Base-by-base conservation (phyloP, 1,284 basidiomycete species). In the Bjerkandera adusta region DNA sequence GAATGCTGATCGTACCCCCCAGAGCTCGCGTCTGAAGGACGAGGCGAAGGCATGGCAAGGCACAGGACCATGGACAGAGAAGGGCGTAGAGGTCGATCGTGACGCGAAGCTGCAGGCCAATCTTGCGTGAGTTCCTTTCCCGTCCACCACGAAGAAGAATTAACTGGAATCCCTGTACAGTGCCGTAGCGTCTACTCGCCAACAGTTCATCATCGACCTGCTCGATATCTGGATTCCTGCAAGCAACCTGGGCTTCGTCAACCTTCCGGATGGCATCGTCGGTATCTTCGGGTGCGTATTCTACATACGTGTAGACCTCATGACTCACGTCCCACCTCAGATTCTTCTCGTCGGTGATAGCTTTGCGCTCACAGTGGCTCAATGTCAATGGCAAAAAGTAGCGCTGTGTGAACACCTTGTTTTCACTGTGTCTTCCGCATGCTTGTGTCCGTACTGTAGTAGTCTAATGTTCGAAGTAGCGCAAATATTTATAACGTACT, bases 201-300 rank as follows among this genome's bases (percentile, higher is more conserved):
- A 80, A 58, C 92, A 96, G 67, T 81, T 96, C 61, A 68, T 84
- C 41, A 83, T 92, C 56, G 92, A 96, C 65, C 62, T 80, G 16
- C 71, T 93, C 50, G 92, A 96, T 62, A 68, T 94, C 55, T 92
- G 90, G 83, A 83, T 95, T 61, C 97, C 96, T 10, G 89, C 93
- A 10, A 86, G 88, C 36, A 87, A 80, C 52, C 76, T 94, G 36
- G 92, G 87, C 37, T 72, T 91, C 50, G 77, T 88, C 54, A 79
- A 81, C 57, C 62, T 97, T 56, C 94, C 89, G 64, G 96, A 99
- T 52, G 96, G 96, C 36, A 62, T 83, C 15, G 69, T 95, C 27
- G 94, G 94, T 49, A 71, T 88, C 48, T 78, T 90, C 57, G 94
- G 93, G 89, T 94, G 59, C 57, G 80, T 69, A 10, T 8, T 8